phyloP scores from a whole-genome alignment of 2,329 filamentous ascomycete genomes.

The Aspergillus novoparasiticus region DNA sequence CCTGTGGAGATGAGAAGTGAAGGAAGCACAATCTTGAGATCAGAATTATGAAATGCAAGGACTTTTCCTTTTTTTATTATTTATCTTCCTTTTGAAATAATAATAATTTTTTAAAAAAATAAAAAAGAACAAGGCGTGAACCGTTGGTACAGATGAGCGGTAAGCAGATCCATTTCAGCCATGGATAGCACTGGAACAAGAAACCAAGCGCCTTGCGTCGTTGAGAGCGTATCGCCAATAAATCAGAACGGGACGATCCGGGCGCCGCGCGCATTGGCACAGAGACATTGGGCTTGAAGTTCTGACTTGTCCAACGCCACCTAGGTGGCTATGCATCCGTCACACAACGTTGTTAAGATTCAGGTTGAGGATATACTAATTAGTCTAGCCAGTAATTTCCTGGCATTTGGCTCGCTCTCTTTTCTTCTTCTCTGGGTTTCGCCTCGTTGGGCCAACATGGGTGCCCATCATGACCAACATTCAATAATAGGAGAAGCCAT shows the following conservation, averaged over 20 bases:
- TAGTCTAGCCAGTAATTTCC: not conserved
- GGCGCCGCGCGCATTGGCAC: not conserved
- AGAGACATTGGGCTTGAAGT: not conserved
- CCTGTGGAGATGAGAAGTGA: not conserved
- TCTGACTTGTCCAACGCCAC: slow-evolving; percentile 26
- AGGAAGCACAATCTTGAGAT: not conserved
- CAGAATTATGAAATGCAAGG: not conserved
- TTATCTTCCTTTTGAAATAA: not conserved
- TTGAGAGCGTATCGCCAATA: not conserved
- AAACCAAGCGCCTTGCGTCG: slow-evolving; percentile 9
- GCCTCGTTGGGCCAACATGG: not conserved
- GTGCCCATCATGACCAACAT: not conserved
- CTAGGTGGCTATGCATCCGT: slow-evolving; percentile 11
- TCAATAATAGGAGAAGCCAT: not conserved
- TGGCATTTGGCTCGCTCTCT: too few species aligned
- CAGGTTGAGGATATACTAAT: not conserved
- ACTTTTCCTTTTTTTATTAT: not conserved
- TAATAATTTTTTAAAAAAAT: not conserved
- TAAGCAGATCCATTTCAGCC: not conserved
- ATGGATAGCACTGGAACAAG: not conserved
- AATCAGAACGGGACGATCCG: not conserved
- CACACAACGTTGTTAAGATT: slow-evolving; percentile 3
- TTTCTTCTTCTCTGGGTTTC: not conserved
- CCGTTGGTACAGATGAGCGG: not conserved
- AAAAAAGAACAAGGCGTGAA: not conserved